A percentile compares a stretch with the other conserved stretches of the same genome.
Evolutionary conservation across 1,284 basidiomycete species (phyloP).

Genomic region (Laetiporus sulphureus): DNA sequence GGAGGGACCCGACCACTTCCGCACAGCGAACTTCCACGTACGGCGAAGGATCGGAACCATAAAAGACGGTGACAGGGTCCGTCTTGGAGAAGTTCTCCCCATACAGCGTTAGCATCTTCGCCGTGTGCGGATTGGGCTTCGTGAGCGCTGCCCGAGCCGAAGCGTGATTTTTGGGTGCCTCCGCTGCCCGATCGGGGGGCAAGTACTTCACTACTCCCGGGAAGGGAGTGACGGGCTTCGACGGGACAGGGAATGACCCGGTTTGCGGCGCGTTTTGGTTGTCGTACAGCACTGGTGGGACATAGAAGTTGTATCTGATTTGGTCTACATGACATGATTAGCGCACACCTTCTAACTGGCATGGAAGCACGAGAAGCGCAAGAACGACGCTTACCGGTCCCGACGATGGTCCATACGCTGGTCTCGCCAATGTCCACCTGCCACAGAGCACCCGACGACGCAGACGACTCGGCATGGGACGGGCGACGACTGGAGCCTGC

Average conservation of each 20-base stretch:
- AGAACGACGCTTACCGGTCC: slow-evolving; percentile 54
- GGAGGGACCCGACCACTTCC: slow-evolving; percentile 77
- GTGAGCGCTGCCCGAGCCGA: slow-evolving; percentile 58
- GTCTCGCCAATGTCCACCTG: slow-evolving; percentile 85
- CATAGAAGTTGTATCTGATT: slow-evolving; percentile 88
- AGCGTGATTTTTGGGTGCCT: slow-evolving; percentile 64
- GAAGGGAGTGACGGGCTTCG: slow-evolving; percentile 83
- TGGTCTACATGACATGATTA: slow-evolving; percentile 45
- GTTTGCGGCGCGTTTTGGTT: slow-evolving; percentile 60
- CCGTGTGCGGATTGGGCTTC: slow-evolving; percentile 65
- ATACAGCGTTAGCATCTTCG: slow-evolving; percentile 79
- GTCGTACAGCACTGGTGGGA: slow-evolving; percentile 79
- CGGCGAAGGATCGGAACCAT: slow-evolving; percentile 80
- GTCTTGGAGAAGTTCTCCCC: slow-evolving; percentile 86
- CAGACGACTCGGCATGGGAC: slow-evolving; percentile 55
- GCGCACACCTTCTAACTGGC: slow-evolving; percentile 2
- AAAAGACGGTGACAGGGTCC: slow-evolving; percentile 78
- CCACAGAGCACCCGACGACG: slow-evolving; percentile 77
- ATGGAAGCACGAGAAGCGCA: slow-evolving; percentile 5
- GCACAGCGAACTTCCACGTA: slow-evolving; percentile 86
- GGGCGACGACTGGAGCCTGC: slow-evolving; percentile 58
- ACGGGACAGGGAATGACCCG: slow-evolving; percentile 67
- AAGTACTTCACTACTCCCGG: slow-evolving; percentile 81
- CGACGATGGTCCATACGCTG: slow-evolving; percentile 91
- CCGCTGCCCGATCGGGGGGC: slow-evolving; percentile 74